Conservation (phyloP, 805 yeast species). For the Candida incommunis region DNA sequence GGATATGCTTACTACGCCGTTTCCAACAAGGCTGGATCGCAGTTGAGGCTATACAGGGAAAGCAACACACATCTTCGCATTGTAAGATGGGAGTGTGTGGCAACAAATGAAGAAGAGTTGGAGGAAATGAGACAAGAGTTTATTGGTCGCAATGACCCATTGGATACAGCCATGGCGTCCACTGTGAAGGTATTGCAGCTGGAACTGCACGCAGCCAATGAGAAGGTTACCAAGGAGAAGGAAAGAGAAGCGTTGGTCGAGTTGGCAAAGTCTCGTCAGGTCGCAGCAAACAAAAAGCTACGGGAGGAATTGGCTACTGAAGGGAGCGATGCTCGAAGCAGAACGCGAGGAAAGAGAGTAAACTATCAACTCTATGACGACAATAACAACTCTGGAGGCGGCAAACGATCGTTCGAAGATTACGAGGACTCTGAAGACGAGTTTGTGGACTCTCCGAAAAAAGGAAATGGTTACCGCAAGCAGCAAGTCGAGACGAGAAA, state of each 20-base stretch:
- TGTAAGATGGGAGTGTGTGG: slow-evolving; percentile 23
- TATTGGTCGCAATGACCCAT: slow-evolving; percentile 2
- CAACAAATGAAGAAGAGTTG: slow-evolving; percentile 15
- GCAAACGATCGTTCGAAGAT: slow-evolving; percentile 45
- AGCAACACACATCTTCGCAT: slow-evolving; percentile 17
- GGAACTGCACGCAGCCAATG: slow-evolving; percentile 10
- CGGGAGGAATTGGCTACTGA: slow-evolving; percentile 5
- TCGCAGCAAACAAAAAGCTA: not conserved
- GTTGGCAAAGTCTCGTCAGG: not conserved
- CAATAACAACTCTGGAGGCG: not conserved
- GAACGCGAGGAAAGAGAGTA: slow-evolving; percentile 15
- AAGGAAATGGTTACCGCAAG: too few relatives aligned
- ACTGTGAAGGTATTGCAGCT: slow-evolving; percentile 11
- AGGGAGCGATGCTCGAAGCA: slow-evolving; percentile 1
- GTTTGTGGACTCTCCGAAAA: slow-evolving; percentile 10
- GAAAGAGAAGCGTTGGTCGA: not conserved
- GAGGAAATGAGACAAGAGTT: slow-evolving; percentile 8
- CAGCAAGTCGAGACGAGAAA: too few relatives aligned
- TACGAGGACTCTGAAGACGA: slow-evolving; percentile 46
- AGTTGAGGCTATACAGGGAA: slow-evolving; percentile 21
- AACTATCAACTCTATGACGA: slow-evolving; percentile 9
- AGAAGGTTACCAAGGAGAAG: not conserved
- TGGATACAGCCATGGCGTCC: slow-evolving; percentile 7
- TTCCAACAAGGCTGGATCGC: slow-evolving; percentile 15
- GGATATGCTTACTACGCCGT: slow-evolving; percentile 13